Conservation (phyloP, 805 yeast genomes). For the Candida vartiovaarae region DNA sequence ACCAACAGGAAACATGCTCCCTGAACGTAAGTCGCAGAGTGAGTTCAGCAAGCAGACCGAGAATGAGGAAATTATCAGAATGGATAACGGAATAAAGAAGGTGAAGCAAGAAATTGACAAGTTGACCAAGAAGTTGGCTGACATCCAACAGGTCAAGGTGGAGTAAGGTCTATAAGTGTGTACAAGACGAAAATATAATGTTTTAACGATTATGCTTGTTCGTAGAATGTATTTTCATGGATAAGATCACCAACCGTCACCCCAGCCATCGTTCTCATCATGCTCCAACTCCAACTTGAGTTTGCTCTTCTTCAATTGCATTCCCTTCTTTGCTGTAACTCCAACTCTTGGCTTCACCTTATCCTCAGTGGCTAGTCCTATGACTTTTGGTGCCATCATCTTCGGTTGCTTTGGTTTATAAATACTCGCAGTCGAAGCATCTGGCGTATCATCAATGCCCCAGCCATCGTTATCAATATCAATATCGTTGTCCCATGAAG, state of each 20-base stretch:
- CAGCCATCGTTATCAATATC: conserved; percentile 15
- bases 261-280: conserved; percentile 38
- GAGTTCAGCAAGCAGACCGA: conserved; percentile 50
- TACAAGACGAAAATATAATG: background rate
- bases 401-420: background rate
- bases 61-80: conserved; percentile 54
- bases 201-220: background rate
- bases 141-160: conserved; percentile 14
- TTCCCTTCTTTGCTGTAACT: conserved; percentile 14
- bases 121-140: conserved; percentile 30
- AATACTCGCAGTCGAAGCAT: background rate
- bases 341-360: conserved; percentile 3
- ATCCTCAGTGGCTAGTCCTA: conserved; percentile 14
- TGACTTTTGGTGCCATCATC: conserved; percentile 17
- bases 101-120: conserved; percentile 39
- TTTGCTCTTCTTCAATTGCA: conserved; percentile 25
- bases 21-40: conserved; percentile 30
- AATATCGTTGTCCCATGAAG: conserved; percentile 10
- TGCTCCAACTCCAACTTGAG: conserved; percentile 27
- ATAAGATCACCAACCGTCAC: conserved; percentile 33
- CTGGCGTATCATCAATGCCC: conserved; percentile 5
- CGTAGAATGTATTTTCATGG: background rate
- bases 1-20: conserved; percentile 48
- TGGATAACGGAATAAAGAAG: conserved; percentile 37
- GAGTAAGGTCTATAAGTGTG: too few species aligned